A percentile compares a stretch with the other conserved stretches of the same genome.
phyloP scores from a whole-genome alignment of 1,139 yeast species.

The Candida labiduridarum region DNA sequence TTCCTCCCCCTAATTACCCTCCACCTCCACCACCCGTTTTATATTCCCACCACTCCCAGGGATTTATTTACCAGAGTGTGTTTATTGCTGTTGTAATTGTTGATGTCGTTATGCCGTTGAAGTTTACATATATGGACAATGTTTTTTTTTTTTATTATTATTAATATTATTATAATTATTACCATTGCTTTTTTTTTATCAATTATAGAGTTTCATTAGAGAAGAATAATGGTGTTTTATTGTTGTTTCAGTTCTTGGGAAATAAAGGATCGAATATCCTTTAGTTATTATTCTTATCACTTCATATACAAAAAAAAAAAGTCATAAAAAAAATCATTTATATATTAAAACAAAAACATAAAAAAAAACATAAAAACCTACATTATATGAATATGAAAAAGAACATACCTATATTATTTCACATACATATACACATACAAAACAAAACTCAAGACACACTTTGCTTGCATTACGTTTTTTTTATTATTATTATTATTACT shows the following conservation, averaged over 20 bases:
- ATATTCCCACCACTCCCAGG: too few species aligned
- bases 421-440: neutral
- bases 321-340: neutral
- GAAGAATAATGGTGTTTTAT: neutral
- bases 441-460: neutral
- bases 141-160: neutral
- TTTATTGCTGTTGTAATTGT: neutral
- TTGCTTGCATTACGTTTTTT: constrained; percentile 2
- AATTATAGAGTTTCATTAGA: constrained; percentile 1
- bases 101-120: neutral
- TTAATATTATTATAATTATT: neutral
- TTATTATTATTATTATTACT: neutral
- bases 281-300: neutral
- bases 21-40: neutral
- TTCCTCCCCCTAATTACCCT: neutral
- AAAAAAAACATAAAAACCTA: neutral
- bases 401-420: neutral
- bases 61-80: neutral
- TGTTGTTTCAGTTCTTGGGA: neutral
- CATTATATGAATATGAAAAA: neutral
- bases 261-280: neutral
- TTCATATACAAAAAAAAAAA: neutral
- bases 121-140: neutral
- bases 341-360: neutral
- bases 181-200: neutral